Evolutionary conservation across 192 early-diverging fungal genomes (phyloP).

Genomic region (Coemansia aciculifera): DNA sequence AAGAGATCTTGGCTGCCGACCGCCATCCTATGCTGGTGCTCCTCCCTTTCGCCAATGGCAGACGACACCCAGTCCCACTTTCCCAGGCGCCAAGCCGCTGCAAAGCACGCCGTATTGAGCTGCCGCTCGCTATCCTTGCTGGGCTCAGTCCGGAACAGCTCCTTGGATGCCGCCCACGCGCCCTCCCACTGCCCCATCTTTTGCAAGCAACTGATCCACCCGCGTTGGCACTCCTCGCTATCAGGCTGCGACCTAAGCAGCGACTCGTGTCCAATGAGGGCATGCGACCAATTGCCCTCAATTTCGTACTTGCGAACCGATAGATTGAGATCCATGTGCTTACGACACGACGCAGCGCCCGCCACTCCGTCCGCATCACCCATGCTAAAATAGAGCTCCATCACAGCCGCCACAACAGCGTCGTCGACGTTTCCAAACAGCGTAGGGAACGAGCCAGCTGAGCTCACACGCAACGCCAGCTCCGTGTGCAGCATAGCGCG

Average conservation of each 20-base stretch:
- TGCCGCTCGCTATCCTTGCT: constrained; percentile 15
- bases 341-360: constrained; percentile 42
- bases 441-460: constrained; percentile 23
- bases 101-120: constrained; percentile 39
- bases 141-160: constrained; percentile 13
- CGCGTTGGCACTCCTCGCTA: constrained; percentile 29
- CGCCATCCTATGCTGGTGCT: background rate
- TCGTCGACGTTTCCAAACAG: constrained; percentile 43
- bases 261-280: constrained; percentile 54
- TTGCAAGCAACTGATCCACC: constrained; percentile 51
- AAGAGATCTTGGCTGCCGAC: background rate
- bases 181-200: constrained; percentile 57
- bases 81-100: constrained; percentile 51
- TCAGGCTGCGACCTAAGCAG: constrained; percentile 36
- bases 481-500: constrained; percentile 39
- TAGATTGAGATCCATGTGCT: constrained; percentile 26
- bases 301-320: constrained; percentile 46
- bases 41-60: background rate
- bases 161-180: constrained; percentile 47
- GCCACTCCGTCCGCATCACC: constrained; percentile 49
- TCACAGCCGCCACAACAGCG: constrained; percentile 28
- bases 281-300: constrained; percentile 54
- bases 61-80: constrained; percentile 47
- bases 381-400: constrained; percentile 48
- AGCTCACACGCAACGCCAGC: constrained; percentile 29